Evolutionary conservation across 1,139 yeast species (phyloP).

Genomic region (Diutina siamensis): DNA sequence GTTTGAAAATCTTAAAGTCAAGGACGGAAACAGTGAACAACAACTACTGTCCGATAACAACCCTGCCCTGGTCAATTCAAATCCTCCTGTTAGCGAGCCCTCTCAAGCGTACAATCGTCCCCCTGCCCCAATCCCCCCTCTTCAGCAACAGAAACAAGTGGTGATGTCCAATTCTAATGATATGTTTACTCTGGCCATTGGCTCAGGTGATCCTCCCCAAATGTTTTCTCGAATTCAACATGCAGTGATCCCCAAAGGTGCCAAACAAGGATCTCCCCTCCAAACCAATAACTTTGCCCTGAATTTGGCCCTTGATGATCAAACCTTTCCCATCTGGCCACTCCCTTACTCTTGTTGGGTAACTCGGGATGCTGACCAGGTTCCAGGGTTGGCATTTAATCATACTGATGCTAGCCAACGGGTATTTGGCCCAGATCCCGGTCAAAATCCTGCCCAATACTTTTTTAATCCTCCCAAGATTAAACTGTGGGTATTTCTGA

Average conservation of each 20-base stretch:
- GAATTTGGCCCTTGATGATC: conserved; percentile 32
- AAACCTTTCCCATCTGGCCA: conserved; percentile 36
- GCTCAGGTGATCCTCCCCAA: conserved; percentile 8
- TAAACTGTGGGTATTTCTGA: conserved; percentile 30
- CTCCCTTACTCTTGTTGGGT: conserved; percentile 37
- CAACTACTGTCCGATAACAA: background rate
- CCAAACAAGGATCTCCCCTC: conserved; percentile 15
- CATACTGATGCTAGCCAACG: conserved; percentile 31
- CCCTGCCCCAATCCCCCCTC: background rate
- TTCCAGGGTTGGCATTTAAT: conserved; percentile 31
- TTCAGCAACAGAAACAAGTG: background rate
- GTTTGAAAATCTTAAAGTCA: background rate
- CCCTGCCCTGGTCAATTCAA: background rate
- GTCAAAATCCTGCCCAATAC: conserved; percentile 27
- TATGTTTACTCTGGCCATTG: conserved; percentile 8
- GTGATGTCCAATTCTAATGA: background rate
- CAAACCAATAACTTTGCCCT: conserved; percentile 37
- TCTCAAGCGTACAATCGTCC: background rate
- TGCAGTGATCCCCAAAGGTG: conserved; percentile 10
- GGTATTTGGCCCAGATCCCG: conserved; percentile 35
- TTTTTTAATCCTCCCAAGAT: conserved; percentile 37
- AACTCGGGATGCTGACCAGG: conserved; percentile 27
- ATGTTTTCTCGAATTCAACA: conserved; percentile 8
- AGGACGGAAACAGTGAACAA: background rate
- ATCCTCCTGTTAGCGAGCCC: background rate